Base-by-base conservation (phyloP, 768 basidiomycete species). In the Vishniacozyma victoriae region DNA sequence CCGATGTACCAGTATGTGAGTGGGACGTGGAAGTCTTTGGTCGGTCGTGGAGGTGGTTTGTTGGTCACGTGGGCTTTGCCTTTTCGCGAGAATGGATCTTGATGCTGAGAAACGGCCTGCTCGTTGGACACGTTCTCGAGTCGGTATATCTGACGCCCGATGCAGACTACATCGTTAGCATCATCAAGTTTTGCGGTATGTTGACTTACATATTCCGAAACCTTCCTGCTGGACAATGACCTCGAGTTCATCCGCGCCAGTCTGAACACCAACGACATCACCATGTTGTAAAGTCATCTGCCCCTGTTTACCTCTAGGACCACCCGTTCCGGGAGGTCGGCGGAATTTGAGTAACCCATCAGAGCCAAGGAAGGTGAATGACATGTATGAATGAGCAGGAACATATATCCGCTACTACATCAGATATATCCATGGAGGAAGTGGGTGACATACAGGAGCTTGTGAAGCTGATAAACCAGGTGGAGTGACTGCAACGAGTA, bases 1-100 rank as follows among this genome's bases (percentile, higher is more conserved):
- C 66, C 66, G 39, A 68, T 57, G 51, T 68, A 68, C 66, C 66
- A 68, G 23, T 48, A 54, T 15, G 40, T 48, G 24, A 67, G 19
- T 12, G 41, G 46, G 2, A 48, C 44, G 23, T 38, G 42, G 19
- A 43, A 26, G 7, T 26, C 48, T 42, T 54, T 59, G 15, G 44
- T 33, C 6, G 44, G 33, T 41, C 45, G 46, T 9, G 44, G 31
- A n/a, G 41, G 41, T 29, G n/a, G 35, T 29, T 20, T 35, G 24
- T 27, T 24, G 24, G 14, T 3, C 5, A 24, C 25, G 15, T 35
- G 15, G 24, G 46, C 16, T 4, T 35, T n/a, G 29, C n/a, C 29
- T n/a, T 9, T n/a, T 33, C 29, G 29, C n/a, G 9, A n/a, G 19
- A 7, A 26, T 35, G 14, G 40, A 39, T 38, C 14, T 39, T 41